Base-by-base conservation (phyloP, 441 rosid genomes). In the Pelargonium cotyledonis region DNA sequence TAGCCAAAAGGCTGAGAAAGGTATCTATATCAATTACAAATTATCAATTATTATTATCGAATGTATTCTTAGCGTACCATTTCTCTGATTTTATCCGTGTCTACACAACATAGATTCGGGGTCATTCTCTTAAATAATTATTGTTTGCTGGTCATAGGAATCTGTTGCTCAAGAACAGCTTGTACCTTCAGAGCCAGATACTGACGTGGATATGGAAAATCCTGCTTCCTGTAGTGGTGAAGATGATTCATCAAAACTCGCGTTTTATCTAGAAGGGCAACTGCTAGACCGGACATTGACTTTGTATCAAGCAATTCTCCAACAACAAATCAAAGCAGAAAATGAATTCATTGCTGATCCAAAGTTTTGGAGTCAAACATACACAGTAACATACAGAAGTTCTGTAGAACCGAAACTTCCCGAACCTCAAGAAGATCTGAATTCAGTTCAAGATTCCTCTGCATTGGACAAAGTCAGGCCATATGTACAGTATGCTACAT, bases 1-100 rank as follows among this genome's bases (percentile, higher is more conserved):
- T 90, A 89, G 94, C 96, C 97, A 84, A 88, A 86, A 89, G 96
- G 91, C 95, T 90, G 83, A 83, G 84, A 85, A 84, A 85, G 85
- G 85, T 77, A 81, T 67, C 40, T 35, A 35, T 35, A 35, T 7
- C 40, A 35, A 35, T 35, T 35, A 4, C 7, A 35, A 35, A 5
- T 35, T 35, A 35, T 40, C 19, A 51, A 51, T 51, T 51, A 51
- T 51, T 35, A 35, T 35, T 35, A 35, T 35, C 5, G 0, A 35
- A 35, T 35, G 40, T 35, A 35, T 6, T 35, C 7, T 35, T 35
- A 35, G 40, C 40, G 5, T 35, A 35, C 40, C 40, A 6, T 35
- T 6, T 51, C 58, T 16, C 14, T 14, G 58, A 51, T 51, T 12
- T 40, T 40, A 40, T 40, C 43, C 0, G 43, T 31, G 38, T 35